Evolutionary conservation across 768 basidiomycete genomes (phyloP).

Genomic region (Lyophyllum semitale): DNA sequence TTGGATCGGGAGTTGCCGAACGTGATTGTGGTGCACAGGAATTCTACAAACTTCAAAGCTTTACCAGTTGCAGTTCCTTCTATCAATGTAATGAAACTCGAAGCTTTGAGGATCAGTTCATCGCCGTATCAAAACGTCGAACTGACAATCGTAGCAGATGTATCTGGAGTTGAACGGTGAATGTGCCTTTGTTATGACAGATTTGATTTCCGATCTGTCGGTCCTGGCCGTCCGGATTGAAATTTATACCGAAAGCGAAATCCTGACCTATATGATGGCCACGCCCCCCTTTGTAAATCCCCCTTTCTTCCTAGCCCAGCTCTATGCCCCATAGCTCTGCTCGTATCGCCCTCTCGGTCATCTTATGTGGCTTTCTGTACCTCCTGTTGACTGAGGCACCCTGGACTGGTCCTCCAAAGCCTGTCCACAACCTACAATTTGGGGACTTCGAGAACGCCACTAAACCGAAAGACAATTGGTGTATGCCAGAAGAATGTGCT

Average conservation of each 20-base stretch:
- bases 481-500: conserved; percentile 23
- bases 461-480: conserved; percentile 15
- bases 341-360: conserved; percentile 9
- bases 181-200: conserved; percentile 4
- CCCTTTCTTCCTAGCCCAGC: not conserved
- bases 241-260: not conserved
- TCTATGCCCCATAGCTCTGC: conserved; percentile 1
- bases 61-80: too few species aligned
- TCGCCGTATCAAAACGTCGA: not conserved
- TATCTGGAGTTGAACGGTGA: not conserved
- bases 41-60: too few species aligned
- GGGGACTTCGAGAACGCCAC: conserved; percentile 9
- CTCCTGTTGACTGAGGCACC: conserved; percentile 6
- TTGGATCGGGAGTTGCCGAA: conserved; percentile 20
- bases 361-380: conserved; percentile 13
- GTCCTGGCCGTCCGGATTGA: too few species aligned
- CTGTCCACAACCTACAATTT: conserved; percentile 2
- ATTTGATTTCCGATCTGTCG: not conserved
- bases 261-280: conserved; percentile 8
- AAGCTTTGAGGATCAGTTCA: not conserved
- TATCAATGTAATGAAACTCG: not conserved
- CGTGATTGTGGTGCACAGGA: too few species aligned
- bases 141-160: not conserved
- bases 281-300: not conserved
- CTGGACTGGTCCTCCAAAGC: not conserved